A percentile compares a stretch with the other conserved stretches of the same genome.
These are phyloP conservation scores for Hypoxylon rubiginosum DNA, from an alignment of 2,329 filamentous ascomycete genomes.

Conservation along the genomic window DNA sequence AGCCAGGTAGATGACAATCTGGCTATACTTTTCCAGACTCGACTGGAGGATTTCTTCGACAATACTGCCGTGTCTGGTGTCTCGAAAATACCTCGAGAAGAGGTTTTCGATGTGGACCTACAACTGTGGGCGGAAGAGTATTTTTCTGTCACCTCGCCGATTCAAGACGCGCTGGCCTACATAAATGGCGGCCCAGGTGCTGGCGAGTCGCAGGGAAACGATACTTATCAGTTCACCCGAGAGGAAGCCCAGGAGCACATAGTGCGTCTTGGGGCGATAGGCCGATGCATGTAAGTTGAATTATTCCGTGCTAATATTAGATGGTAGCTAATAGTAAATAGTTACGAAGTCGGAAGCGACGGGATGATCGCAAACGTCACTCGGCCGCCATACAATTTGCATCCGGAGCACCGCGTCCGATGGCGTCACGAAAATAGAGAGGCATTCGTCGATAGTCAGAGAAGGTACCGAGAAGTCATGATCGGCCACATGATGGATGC, in stretches of 20 bases:
- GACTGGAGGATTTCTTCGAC: slow-evolving; percentile 48
- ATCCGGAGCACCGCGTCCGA: slow-evolving; percentile 50
- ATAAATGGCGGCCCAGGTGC: slow-evolving; percentile 47
- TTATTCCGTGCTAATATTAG: neutral
- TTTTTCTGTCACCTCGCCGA: slow-evolving; percentile 23
- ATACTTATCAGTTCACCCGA: slow-evolving; percentile 49
- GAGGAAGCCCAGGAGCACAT: slow-evolving; percentile 43
- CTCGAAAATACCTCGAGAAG: slow-evolving; percentile 10
- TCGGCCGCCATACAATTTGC: slow-evolving; percentile 43
- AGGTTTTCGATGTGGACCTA: slow-evolving; percentile 6
- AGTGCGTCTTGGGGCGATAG: slow-evolving; percentile 33
- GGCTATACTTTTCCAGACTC: slow-evolving; percentile 48
- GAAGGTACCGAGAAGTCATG: slow-evolving; percentile 5
- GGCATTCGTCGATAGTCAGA: slow-evolving; percentile 5
- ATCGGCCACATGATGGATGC: slow-evolving; percentile 10
- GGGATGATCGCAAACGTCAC: slow-evolving; percentile 27
- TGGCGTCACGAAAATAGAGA: slow-evolving; percentile 46
- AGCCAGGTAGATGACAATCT: slow-evolving; percentile 45
- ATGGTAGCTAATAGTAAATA: slow-evolving; percentile 37
- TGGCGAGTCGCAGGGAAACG: slow-evolving; percentile 43
- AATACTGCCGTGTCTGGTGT: slow-evolving; percentile 24
- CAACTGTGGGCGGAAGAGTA: slow-evolving; percentile 22
- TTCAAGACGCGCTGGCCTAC: slow-evolving; percentile 43
- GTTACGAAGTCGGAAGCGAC: slow-evolving; percentile 15
- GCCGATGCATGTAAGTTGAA: slow-evolving; percentile 48